These are phyloP conservation scores for Avena eriantha DNA, from an alignment of 176 grass and related monocot species.

Conservation along the genomic window DNA sequence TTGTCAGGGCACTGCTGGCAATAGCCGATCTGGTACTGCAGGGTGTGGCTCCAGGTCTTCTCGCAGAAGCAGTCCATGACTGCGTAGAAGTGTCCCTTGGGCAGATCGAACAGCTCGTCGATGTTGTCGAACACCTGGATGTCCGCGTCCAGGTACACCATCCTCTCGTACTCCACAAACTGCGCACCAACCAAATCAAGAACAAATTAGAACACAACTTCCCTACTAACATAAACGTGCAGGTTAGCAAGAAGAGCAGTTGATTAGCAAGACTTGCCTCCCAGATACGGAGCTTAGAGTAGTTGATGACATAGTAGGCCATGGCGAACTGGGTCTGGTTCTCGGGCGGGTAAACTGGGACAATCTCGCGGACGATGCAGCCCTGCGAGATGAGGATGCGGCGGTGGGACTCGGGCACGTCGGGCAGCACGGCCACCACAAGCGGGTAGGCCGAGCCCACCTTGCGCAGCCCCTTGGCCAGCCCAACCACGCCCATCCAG, in stretches of 20 bases:
- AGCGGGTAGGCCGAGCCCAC: conserved; percentile 64
- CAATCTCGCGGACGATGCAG: conserved; percentile 83
- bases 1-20: conserved; percentile 86
- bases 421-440: conserved; percentile 77
- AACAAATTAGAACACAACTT: not conserved
- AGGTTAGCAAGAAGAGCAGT: not conserved
- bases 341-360: conserved; percentile 82
- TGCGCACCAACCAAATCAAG: conserved; percentile 18
- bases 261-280: conserved; percentile 42
- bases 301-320: conserved; percentile 95
- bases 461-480: conserved; percentile 84
- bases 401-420: conserved; percentile 83
- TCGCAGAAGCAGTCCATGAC: conserved; percentile 99
- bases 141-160: conserved; percentile 90
- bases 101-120: conserved; percentile 80
- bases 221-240: not conserved
- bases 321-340: conserved; percentile 93
- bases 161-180: conserved; percentile 92
- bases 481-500: conserved; percentile 78
- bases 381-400: conserved; percentile 68
- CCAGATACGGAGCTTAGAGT: conserved; percentile 98
- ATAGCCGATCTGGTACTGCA: conserved; percentile 80
- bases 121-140: conserved; percentile 91
- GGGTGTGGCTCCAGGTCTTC: conserved; percentile 91
- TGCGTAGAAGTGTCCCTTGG: conserved; percentile 74